A percentile compares a stretch with the other conserved stretches of the same genome.
Evolutionary conservation across 495 filamentous ascomycete genomes (phyloP).

Genomic region (Elaphomyces granulatus): DNA sequence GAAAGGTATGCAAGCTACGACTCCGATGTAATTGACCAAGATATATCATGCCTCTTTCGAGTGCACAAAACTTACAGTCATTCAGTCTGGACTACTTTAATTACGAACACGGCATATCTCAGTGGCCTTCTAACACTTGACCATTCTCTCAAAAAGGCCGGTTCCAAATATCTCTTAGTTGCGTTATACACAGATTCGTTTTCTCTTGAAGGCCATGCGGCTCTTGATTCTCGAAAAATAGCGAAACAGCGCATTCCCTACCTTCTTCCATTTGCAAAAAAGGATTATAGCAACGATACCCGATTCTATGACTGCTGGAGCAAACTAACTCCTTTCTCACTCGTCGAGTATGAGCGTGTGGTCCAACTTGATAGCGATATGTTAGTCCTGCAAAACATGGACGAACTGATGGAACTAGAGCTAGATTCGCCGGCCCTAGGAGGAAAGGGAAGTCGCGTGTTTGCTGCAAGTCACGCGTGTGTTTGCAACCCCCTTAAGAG

Average conservation of each 20-base stretch:
- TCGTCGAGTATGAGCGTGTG: slow-evolving; percentile 55
- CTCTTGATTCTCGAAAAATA: slow-evolving; percentile 49
- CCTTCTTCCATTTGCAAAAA: slow-evolving; percentile 42
- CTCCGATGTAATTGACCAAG: too few species aligned
- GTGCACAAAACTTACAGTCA: too few species aligned
- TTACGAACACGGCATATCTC: slow-evolving; percentile 63
- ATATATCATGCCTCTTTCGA: too few species aligned
- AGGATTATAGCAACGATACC: slow-evolving; percentile 47
- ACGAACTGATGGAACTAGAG: slow-evolving; percentile 65
- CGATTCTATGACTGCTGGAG: slow-evolving; percentile 77
- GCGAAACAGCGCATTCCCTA: slow-evolving; percentile 45
- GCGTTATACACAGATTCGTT: slow-evolving; percentile 64
- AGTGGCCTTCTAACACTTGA: slow-evolving; percentile 59
- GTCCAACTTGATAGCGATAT: slow-evolving; percentile 79
- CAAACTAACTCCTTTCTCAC: slow-evolving; percentile 63
- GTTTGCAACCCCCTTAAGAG: slow-evolving; percentile 67
- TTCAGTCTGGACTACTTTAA: slow-evolving; percentile 62
- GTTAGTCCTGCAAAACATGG: slow-evolving; percentile 65
- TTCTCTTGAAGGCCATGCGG: slow-evolving; percentile 42
- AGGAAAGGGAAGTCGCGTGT: slow-evolving; percentile 44
- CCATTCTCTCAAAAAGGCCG: slow-evolving; percentile 43
- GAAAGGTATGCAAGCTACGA: too few species aligned
- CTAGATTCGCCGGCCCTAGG: slow-evolving; percentile 40
- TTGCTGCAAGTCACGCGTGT: slow-evolving; percentile 65
- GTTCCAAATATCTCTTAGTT: slow-evolving; percentile 55